Conservation (phyloP, 495 filamentous ascomycete genomes). For the Pyrenopolyporus hunteri region DNA sequence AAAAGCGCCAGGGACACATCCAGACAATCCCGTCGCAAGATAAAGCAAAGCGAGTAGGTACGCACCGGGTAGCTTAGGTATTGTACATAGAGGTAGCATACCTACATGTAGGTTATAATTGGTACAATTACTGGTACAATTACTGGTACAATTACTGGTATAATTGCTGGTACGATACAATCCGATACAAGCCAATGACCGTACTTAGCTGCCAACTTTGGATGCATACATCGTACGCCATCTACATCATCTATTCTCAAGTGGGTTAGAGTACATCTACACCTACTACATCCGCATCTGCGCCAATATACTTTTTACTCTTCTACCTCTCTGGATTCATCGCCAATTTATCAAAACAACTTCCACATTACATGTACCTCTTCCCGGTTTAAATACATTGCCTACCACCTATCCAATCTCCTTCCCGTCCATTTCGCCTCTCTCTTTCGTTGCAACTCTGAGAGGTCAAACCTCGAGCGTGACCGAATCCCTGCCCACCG, state of each 20-base stretch:
- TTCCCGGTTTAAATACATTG: no score
- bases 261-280: no score
- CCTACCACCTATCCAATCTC: no score
- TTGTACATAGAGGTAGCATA: no score
- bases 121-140: not conserved
- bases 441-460: not conserved
- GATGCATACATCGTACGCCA: not conserved
- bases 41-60: not conserved
- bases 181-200: no score
- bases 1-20: conserved; percentile 23
- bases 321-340: not conserved
- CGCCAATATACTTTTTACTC: no score
- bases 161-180: no score
- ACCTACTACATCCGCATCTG: no score
- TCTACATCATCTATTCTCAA: no score
- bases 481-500: not conserved
- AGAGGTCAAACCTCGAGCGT: not conserved
- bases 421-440: not conserved
- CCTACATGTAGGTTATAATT: no score
- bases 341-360: not conserved
- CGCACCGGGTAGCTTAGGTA: not conserved
- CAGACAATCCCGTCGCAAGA: not conserved
- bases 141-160: not conserved
- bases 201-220: conserved; percentile 1
- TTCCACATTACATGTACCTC: not conserved